Conservation (phyloP, 2,329 filamentous ascomycete genomes). For the Didymella pinodella region DNA sequence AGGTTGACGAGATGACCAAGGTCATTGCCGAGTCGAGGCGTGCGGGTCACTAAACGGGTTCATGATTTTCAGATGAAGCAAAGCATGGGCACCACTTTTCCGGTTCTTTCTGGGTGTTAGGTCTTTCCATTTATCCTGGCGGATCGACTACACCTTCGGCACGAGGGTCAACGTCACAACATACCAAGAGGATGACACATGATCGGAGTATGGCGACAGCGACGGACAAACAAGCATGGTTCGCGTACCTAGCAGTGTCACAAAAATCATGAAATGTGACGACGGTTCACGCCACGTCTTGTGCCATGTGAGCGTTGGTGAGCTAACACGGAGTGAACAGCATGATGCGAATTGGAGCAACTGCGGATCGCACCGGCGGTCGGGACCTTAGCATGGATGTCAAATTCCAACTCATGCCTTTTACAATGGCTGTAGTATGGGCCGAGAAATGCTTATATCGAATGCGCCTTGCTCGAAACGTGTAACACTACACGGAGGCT, state of each 20-base stretch:
- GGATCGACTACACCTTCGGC: constrained; percentile 42
- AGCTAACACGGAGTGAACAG: constrained; percentile 1
- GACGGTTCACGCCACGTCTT: constrained; percentile 46
- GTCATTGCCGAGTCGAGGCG: constrained; percentile 97
- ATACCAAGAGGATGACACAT: constrained; percentile 43
- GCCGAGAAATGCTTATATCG: constrained; percentile 91
- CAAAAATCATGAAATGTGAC: constrained; percentile 50
- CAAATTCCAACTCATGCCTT: constrained; percentile 95
- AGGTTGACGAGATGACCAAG: constrained; percentile 98
- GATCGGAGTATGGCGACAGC: constrained; percentile 47
- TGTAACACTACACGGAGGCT: constrained; percentile 38
- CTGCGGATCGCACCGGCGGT: background rate
- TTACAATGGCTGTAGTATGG: constrained; percentile 87
- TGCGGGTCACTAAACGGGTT: constrained; percentile 67
- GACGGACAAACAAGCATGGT: constrained; percentile 38
- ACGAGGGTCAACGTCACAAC: constrained; percentile 30
- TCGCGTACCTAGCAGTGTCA: constrained; percentile 48
- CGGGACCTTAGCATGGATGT: constrained; percentile 84
- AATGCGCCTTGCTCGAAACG: constrained; percentile 41
- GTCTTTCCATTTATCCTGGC: constrained; percentile 41
- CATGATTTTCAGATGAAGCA: constrained; percentile 37
- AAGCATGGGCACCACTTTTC: constrained; percentile 42
- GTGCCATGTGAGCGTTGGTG: constrained; percentile 16
- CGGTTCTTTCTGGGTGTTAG: constrained; percentile 48
- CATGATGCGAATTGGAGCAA: background rate